Base-by-base conservation (phyloP, 495 filamentous ascomycete species). In the Saxophila tyrrhenica region DNA sequence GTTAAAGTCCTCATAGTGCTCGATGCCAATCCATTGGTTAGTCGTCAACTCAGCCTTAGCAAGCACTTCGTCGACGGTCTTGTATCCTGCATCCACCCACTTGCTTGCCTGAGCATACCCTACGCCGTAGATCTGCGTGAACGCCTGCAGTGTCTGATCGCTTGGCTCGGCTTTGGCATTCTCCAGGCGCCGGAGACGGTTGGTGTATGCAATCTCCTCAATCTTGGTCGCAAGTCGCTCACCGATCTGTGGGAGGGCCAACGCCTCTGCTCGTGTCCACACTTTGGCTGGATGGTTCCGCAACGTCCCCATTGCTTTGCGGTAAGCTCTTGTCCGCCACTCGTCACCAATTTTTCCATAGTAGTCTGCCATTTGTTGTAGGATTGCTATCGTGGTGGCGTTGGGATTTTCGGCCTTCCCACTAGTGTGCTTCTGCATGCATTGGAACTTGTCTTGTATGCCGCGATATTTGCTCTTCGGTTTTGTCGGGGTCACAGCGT, bases 141-240 rank as follows among this genome's bases (percentile, higher is more conserved):
- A 96, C 1, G 72, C 57, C 29, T 81, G 80, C 16, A 95, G 66
- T 0, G 77, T 69, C 1, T 68, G 67, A 62, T 89, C 84, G 15
- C 74, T 72, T 0, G 81, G 76, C n/a, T 91, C 84, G 15, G 70
- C 61, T 50, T 74, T 78, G 0, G 84, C 74, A 59, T 78, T 76
- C 0, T 94, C 86, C 1, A 96, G 74, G 38, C 85, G 80, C 19
- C 79, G 76, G 0, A 98, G 79, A 15, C 73, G 73, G 62, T 89
- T 79, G 0, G 91, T 96, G 50, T 69, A 65, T 3, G 79, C 88
- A 46, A 96, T 95, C 63, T 98, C 92, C 62, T 94, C 85, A 52
- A 98, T 95, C 62, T 96, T 96, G 39, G 75, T 73, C 0, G 92
- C 92, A 16, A 98, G 66, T 11, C 87, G 78, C 8, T 70, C 51